Base-by-base conservation (phyloP, 352 stramenopile genomes). In the Phytopythium oedochilum region DNA sequence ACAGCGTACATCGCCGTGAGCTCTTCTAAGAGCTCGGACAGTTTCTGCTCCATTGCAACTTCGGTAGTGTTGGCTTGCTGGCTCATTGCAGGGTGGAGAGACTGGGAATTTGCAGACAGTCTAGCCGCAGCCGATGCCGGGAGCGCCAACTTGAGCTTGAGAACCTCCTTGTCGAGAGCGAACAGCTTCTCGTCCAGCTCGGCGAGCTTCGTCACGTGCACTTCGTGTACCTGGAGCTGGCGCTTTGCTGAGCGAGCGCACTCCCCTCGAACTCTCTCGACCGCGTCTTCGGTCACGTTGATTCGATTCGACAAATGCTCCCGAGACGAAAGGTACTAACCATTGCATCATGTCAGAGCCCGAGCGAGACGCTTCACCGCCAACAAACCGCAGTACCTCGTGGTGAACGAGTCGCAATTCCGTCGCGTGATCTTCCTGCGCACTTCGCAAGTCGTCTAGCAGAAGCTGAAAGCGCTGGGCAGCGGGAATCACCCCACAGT, bases 171-270 rank as follows among this genome's bases (percentile, higher is more conserved):
- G 53, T 90, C 77, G 29, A 88, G 39, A 1, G 39, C 35, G 52
- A 90, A 87, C 1, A 88, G 39, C 32, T 80, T 83, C 31, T 86
- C 76, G 40, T 88, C 75, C 22, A 90, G 50, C 2, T 75, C 71
- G 1, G 63, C 49, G 4, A 81, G 39, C 20, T 73, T 68, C 2
- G 44, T 45, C 9, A 58, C 23, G 8, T 75, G 43, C 7, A 47
- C 61, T 28, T 73, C 64, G 5, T 64, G 66, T 10, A 52, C 38
- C 14, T 56, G 38, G 5, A 67, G 54, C 10, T 84, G 67, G 15
- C 75, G 66, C 23, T 85, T 68, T 4, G 53, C 54, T 14, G 55
- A 39, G 6, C 66, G 65, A 2, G 38, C 28, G 3, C 83, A 32
- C 25, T 83, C 71, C 2, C 59, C 64, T 31, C 74, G 73, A 8